These are phyloP conservation scores for Leccinum fallax DNA, from an alignment of 1,284 basidiomycete species.

Conservation along the genomic window DNA sequence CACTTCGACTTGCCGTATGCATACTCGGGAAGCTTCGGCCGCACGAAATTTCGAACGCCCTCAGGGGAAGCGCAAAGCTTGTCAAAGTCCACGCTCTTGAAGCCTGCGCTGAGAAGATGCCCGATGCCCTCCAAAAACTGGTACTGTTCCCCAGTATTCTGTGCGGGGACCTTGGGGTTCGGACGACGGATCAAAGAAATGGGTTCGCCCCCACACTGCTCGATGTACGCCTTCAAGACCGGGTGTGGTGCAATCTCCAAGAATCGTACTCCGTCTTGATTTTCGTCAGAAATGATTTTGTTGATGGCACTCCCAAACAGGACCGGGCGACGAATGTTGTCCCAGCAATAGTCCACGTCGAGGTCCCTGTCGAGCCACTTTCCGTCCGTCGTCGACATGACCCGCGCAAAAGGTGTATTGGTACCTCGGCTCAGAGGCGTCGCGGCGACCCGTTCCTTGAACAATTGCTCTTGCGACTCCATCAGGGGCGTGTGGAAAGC, in stretches of 20 bases:
- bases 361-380: conserved; percentile 36
- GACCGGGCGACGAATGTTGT: conserved; percentile 34
- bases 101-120: conserved; percentile 27
- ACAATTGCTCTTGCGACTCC: conserved; percentile 34
- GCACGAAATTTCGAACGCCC: conserved; percentile 17
- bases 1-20: conserved; percentile 18
- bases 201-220: conserved; percentile 35
- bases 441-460: conserved; percentile 24
- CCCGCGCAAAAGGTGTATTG: conserved; percentile 21
- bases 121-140: conserved; percentile 34
- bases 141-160: conserved; percentile 35
- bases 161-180: conserved; percentile 28
- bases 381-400: conserved; percentile 37
- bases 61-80: conserved; percentile 24
- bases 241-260: conserved; percentile 36
- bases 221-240: conserved; percentile 34
- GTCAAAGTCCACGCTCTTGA: conserved; percentile 31
- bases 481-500: conserved; percentile 37
- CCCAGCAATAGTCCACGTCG: conserved; percentile 32
- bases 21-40: conserved; percentile 20
- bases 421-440: conserved; percentile 26
- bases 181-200: conserved; percentile 33
- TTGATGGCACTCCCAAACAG: conserved; percentile 36
- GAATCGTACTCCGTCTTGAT: conserved; percentile 27
- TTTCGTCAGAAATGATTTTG: conserved; percentile 33